Percentiles rank a stretch among this genome's conserved stretches.
phyloP scores from a whole-genome alignment of 2,329 filamentous ascomycete genomes.

The Fusarium sublunatum region DNA sequence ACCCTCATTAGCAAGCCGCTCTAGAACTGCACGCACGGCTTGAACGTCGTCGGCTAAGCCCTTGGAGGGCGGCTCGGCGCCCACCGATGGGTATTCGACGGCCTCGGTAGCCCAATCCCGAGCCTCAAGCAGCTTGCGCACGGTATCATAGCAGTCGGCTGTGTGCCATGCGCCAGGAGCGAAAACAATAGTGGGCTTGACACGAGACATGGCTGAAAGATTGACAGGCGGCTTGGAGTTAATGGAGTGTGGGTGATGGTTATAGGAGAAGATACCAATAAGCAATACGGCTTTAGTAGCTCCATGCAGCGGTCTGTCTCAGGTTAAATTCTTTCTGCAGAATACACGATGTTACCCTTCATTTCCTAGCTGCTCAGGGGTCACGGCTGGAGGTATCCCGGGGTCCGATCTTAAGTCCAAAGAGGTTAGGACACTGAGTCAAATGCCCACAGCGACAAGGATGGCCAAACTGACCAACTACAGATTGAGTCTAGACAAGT shows the following conservation, averaged over 20 bases:
- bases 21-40: not conserved
- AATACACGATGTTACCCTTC: too few species aligned
- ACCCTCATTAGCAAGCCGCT: not conserved
- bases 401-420: too few species aligned
- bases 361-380: too few species aligned
- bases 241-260: not conserved
- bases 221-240: not conserved
- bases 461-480: too few species aligned
- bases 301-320: too few species aligned
- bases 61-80: slow-evolving; percentile 14
- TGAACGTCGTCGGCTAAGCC: slow-evolving; percentile 4
- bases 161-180: slow-evolving; percentile 19
- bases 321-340: too few species aligned
- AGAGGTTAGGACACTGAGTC: too few species aligned
- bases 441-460: too few species aligned
- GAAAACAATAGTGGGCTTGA: slow-evolving; percentile 19
- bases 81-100: slow-evolving; percentile 20
- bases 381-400: too few species aligned
- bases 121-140: slow-evolving; percentile 1
- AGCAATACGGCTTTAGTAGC: too few species aligned
- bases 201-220: slow-evolving; percentile 2
- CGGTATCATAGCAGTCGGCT: slow-evolving; percentile 12
- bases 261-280: not conserved
- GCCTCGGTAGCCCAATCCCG: slow-evolving; percentile 13
- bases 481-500: too few species aligned